Conservation (phyloP, 768 basidiomycete species). For the Lactarius tabidus region DNA sequence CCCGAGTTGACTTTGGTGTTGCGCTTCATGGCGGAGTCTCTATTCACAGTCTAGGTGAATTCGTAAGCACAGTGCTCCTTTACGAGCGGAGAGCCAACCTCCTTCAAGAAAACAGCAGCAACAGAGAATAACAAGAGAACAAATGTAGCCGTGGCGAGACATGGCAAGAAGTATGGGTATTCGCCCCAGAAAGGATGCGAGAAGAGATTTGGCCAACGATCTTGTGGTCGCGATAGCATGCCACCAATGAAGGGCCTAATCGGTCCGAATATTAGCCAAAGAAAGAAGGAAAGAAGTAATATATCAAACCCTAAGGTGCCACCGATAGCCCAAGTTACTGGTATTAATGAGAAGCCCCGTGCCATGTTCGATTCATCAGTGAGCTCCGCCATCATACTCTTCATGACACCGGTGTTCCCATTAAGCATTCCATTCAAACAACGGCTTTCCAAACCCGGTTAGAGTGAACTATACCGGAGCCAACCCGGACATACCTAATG, state of each 20-base stretch:
- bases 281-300: background rate
- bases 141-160: too few relatives aligned
- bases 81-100: background rate
- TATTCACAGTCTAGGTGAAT: background rate
- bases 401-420: too few relatives aligned
- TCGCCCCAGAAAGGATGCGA: too few relatives aligned
- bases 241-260: background rate
- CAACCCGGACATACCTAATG: conserved; percentile 30
- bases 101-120: background rate
- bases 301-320: conserved; percentile 13
- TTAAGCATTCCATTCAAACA: conserved; percentile 34
- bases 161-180: too few relatives aligned
- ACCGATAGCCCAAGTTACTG: conserved; percentile 29
- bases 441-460: background rate
- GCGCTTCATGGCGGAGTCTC: background rate
- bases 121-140: too few relatives aligned
- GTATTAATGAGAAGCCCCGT: too few relatives aligned
- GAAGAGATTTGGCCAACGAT: too few relatives aligned
- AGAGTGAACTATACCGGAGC: background rate
- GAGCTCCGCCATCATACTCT: too few relatives aligned
- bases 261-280: too few relatives aligned
- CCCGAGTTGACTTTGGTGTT: background rate
- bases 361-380: too few relatives aligned
- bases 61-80: background rate
- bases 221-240: too few relatives aligned